phyloP scores from a whole-genome alignment of 768 basidiomycete species.

The Lactifluus subvellereus region DNA sequence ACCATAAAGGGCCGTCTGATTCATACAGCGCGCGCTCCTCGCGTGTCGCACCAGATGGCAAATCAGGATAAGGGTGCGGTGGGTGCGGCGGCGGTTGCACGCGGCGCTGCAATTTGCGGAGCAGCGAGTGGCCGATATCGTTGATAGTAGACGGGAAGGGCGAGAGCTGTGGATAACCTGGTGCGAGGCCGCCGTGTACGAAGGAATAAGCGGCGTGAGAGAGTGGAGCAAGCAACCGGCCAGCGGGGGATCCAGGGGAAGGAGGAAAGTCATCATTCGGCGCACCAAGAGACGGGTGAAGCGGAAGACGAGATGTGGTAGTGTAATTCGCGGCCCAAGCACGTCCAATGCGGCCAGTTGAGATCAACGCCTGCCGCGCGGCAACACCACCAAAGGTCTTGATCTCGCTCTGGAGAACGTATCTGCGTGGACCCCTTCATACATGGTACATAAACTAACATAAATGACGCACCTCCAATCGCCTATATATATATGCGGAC shows the following conservation, averaged over 20 bases:
- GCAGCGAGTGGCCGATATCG: constrained; percentile 57
- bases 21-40: constrained; percentile 72
- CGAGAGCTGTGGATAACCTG: constrained; percentile 62
- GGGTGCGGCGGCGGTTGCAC: constrained; percentile 76
- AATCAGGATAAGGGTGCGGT: constrained; percentile 63
- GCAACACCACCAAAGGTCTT: constrained; percentile 71
- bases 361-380: constrained; percentile 66
- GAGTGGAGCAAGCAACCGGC: constrained; percentile 36
- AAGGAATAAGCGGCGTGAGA: constrained; percentile 84
- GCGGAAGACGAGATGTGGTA: constrained; percentile 71
- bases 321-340: constrained; percentile 87
- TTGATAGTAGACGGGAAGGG: constrained; percentile 89
- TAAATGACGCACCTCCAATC: constrained; percentile 67
- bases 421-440: constrained; percentile 41
- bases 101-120: constrained; percentile 62
- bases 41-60: constrained; percentile 57
- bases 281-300: constrained; percentile 63
- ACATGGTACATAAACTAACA: not conserved
- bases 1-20: constrained; percentile 86
- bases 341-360: constrained; percentile 69
- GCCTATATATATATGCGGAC: constrained; percentile 40
- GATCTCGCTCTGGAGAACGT: constrained; percentile 78
- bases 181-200: constrained; percentile 87
- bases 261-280: constrained; percentile 50
- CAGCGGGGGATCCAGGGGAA: constrained; percentile 37